Evolutionary conservation across 108 stramenopile species (phyloP), one percentile per base, ranked within the genome.

Genomic region (Pseudonitzschia multiseries): DNA sequence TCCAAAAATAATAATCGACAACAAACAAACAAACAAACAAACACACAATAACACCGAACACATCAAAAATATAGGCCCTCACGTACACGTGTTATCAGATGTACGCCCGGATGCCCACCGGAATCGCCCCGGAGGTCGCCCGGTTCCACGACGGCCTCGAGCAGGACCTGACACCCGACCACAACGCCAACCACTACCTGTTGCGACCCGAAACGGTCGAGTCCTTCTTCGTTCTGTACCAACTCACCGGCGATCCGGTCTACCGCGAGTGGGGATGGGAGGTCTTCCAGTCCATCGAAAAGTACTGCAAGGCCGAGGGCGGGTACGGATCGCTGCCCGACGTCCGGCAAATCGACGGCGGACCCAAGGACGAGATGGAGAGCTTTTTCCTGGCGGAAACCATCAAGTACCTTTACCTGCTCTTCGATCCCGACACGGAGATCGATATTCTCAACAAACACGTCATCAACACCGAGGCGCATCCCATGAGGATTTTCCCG

Each of bases 221-320:
- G 57, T 77, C 72, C 43, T 79, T 86, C 43, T 86, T 87, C 60
- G 70, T 89, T 65, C 68, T 89, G 40, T 70, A 87, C 62, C 89
- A 91, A 61, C 57, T 95, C 17, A 97, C 97, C 9, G 94, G 94
- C 15, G 95, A 97, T 86, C 96, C 96, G 28, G 84, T 96, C 33
- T 99, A 96, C 81, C 81, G 98, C 15, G 96, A 99, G 71, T 99
- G 97, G 97, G 95, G 96, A 28, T 98, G 96, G 96, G 92, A 97
- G 72, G 84, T 98, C 10, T 99, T 93, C 66, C 84, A 92, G 79
- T 85, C 96, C 24, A 96, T 99, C 71, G 96, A 97, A 66, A 74
- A 77, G 31, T 93, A 87, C 74, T 98, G 96, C 84, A 87, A 85
- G 71, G 84, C 92, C 27, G 53, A 81, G 29, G 79, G 61, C 61